Percentiles rank a stretch among this genome's conserved stretches.
Evolutionary conservation across 306 rosid species (phyloP).

Genomic region (Lupinus albus): DNA sequence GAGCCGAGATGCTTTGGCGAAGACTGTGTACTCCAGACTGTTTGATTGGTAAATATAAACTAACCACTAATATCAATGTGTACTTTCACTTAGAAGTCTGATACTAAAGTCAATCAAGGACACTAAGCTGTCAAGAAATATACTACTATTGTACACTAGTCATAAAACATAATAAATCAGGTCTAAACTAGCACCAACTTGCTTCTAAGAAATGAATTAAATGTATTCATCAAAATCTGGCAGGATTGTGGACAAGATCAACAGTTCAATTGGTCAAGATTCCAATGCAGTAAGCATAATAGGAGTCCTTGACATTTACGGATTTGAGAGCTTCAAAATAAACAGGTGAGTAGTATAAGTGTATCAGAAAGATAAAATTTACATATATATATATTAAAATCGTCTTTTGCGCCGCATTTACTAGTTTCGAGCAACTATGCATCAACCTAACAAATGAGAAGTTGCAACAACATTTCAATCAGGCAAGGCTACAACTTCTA

Average conservation of each 20-base stretch:
- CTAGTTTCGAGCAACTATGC: conserved; percentile 88
- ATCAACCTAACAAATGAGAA: conserved; percentile 91
- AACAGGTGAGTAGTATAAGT: conserved; percentile 56
- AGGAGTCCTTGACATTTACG: conserved; percentile 92
- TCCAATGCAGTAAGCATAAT: conserved; percentile 69
- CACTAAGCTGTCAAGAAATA: conserved; percentile 13
- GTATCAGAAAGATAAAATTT: conserved; percentile 18
- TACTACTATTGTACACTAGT: background rate
- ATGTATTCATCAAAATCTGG: conserved; percentile 41
- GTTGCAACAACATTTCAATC: conserved; percentile 90
- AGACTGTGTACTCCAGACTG: conserved; percentile 72
- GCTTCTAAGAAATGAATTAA: conserved; percentile 29
- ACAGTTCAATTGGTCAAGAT: conserved; percentile 89
- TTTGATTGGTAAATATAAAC: conserved; percentile 71
- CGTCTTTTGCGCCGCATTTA: conserved; percentile 32
- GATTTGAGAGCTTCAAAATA: conserved; percentile 90
- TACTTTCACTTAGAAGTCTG: conserved; percentile 5
- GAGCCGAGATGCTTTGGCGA: conserved; percentile 83
- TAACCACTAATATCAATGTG: background rate
- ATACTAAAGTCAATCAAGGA: conserved; percentile 18
- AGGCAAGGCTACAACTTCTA: conserved; percentile 55
- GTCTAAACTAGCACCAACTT: conserved; percentile 8
- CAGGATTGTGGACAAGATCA: conserved; percentile 88
- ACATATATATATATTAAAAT: conserved; percentile 16
- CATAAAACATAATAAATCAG: conserved; percentile 17